Evolutionary conservation across 108 stramenopile species (phyloP), one percentile per base, ranked within the genome.

Genomic region (Fistulifera solaris): DNA sequence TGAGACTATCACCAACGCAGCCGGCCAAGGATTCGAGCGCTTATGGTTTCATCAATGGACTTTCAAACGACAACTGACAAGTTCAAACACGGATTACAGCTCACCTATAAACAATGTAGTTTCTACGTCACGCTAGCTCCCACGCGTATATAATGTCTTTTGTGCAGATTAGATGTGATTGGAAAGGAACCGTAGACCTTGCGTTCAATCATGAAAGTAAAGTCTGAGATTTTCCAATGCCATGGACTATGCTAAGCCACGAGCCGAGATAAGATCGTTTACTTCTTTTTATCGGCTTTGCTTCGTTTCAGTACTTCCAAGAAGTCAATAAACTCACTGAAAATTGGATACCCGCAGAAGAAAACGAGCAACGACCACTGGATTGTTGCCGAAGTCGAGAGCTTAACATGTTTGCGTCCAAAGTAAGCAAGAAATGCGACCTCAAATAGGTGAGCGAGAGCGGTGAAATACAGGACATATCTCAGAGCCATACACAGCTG

Each of bases 341-440:
- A 58, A 23, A 73, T 63, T 15, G 72, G 72, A 44, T 48, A 73
- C 8, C 72, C 72, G 17, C 48, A 54, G 12, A 58, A 40, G n/a
- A 59, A 63, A 15, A 73, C 56, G 52, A 73, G 22, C 8, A 62
- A 2, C 18, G 27, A 72, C 72, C 72, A 72, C 18, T 48, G 19
- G 19, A 54, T 42, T 14, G 56, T 38, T 13, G 3, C 7, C 47
- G 28, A 55, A 8, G 26, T 41, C 5, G 39, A 44, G 21, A 72
- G 48, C n/a, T 57, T 49, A 1, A 72, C 40, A 13, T 26, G 27
- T 35, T 12, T 49, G 13, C 40, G 24, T 38, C 48, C 41, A 52
- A 54, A 24, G 17, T 42, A 58, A 22, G 26, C 49, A 12, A 52
- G 66, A 10, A 59, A 17, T 2, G 25, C 1, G 24, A 42, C 61